These are phyloP conservation scores for Ajuga chamaepitys DNA, from an alignment of 257 asterid species.

Conservation along the genomic window DNA sequence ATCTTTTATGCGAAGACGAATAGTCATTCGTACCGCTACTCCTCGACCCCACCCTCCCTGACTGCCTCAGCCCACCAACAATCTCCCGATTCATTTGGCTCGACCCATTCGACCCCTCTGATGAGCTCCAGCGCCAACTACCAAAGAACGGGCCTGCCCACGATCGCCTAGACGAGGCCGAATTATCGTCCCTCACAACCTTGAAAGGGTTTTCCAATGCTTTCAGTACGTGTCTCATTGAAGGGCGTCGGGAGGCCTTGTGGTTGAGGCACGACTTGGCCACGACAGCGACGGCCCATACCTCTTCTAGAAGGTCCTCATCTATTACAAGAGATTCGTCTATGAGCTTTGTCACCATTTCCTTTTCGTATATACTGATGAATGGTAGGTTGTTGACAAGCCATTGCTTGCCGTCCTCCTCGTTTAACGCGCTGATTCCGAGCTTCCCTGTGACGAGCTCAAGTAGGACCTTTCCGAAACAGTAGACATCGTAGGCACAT, in stretches of 20 bases:
- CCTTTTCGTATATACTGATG: conserved; percentile 44
- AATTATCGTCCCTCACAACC: conserved; percentile 53
- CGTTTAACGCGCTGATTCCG: conserved; percentile 35
- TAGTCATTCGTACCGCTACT: conserved; percentile 44
- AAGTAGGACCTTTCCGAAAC: conserved; percentile 61
- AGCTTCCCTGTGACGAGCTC: conserved; percentile 65
- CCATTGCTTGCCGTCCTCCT: conserved; percentile 42
- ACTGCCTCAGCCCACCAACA: conserved; percentile 30
- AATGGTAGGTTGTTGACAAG: conserved; percentile 30
- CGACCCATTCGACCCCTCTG: conserved; percentile 30
- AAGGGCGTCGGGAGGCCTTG: conserved; percentile 51
- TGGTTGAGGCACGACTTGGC: conserved; percentile 66
- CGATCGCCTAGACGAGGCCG: conserved; percentile 37
- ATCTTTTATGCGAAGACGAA: conserved; percentile 48
- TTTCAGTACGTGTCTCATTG: conserved; percentile 50
- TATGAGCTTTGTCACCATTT: conserved; percentile 32
- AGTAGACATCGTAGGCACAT: conserved; percentile 57
- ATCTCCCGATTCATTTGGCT: conserved; percentile 36
- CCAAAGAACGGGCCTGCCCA: conserved; percentile 55
- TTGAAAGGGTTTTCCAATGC: conserved; percentile 72
- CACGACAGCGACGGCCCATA: conserved; percentile 65
- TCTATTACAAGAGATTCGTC: conserved; percentile 54
- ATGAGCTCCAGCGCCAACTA: conserved; percentile 57
- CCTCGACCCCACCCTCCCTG: conserved; percentile 45
- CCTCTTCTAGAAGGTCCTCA: conserved; percentile 67